Evolutionary conservation across 495 filamentous ascomycete genomes (phyloP).

Genomic region (Xylaria sp.): DNA sequence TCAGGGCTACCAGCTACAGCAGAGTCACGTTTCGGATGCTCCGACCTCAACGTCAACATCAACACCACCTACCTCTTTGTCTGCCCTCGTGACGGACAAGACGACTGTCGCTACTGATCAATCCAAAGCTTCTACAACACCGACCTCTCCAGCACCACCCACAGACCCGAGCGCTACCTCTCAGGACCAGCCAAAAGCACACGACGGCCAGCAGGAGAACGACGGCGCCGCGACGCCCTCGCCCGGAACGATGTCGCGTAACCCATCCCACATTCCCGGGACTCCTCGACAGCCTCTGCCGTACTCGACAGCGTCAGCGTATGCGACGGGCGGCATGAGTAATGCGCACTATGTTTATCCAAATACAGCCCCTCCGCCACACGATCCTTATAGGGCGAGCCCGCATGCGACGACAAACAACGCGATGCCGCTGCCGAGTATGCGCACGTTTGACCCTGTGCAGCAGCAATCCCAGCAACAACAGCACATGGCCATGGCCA

Average conservation of each 20-base stretch:
- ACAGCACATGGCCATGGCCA: conserved; percentile 46
- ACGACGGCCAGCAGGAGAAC: conserved; percentile 29
- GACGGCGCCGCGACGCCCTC: conserved; percentile 41
- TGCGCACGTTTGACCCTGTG: conserved; percentile 63
- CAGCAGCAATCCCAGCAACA: conserved; percentile 54
- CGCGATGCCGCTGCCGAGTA: conserved; percentile 69
- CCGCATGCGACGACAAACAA: conserved; percentile 53
- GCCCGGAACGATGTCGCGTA: conserved; percentile 55
- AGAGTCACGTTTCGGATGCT: conserved; percentile 23
- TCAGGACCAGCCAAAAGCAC: conserved; percentile 33
- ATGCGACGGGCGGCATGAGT: conserved; percentile 58
- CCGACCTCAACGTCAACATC: conserved; percentile 7
- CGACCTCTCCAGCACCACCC: conserved; percentile 11
- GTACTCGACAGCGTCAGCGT: conserved; percentile 63
- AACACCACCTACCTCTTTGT: conserved; percentile 24
- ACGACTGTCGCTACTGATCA: conserved; percentile 29
- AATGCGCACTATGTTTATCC: conserved; percentile 63
- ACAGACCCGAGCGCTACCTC: background rate
- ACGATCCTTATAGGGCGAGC: conserved; percentile 60
- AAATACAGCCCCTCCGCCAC: conserved; percentile 47
- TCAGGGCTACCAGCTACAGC: conserved; percentile 24
- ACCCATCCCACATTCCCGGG: conserved; percentile 51
- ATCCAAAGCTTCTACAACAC: conserved; percentile 15
- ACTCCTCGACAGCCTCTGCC: conserved; percentile 56
- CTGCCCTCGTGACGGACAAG: conserved; percentile 18